Evolutionary conservation across 768 basidiomycete species (phyloP).

Genomic region (Postia placenta): DNA sequence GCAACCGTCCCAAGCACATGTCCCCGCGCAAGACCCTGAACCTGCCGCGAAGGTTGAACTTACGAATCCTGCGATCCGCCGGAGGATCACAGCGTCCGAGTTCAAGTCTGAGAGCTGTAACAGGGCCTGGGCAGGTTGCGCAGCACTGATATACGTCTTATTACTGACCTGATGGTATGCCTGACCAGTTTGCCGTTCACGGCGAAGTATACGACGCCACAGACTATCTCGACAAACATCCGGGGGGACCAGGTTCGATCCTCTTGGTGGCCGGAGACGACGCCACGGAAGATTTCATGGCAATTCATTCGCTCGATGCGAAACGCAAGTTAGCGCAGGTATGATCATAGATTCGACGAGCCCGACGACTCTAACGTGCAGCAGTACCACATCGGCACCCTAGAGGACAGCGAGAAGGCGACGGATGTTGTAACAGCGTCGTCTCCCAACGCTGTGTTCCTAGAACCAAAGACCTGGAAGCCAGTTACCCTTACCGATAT

Average conservation of each 20-base stretch:
- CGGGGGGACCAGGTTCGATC: conserved; percentile 53
- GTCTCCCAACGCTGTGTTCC: conserved; percentile 27
- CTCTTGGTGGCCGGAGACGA: conserved; percentile 51
- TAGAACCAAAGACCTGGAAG: conserved; percentile 45
- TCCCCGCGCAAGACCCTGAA: background rate
- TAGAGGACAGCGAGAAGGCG: conserved; percentile 14
- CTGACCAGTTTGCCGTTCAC: conserved; percentile 38
- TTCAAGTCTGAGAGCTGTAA: conserved; percentile 30
- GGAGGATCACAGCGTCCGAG: conserved; percentile 33
- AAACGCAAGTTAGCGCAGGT: conserved; percentile 38
- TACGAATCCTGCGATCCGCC: conserved; percentile 37
- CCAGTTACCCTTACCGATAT: conserved; percentile 32
- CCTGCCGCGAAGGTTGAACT: conserved; percentile 27
- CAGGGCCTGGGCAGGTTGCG: conserved; percentile 6
- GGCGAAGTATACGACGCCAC: conserved; percentile 51
- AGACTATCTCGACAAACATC: conserved; percentile 47
- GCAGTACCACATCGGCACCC: conserved; percentile 45
- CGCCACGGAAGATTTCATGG: conserved; percentile 58
- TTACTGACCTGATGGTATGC: no score
- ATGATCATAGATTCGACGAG: background rate
- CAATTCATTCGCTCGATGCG: conserved; percentile 53
- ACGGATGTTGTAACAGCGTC: conserved; percentile 1
- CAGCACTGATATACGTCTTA: conserved; percentile 28
- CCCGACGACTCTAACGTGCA: conserved; percentile 8
- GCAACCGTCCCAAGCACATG: no score